Percentiles rank a stretch among this genome's conserved stretches.
Evolutionary conservation across 352 stramenopile species (phyloP).

Genomic region (Blastocystis sp.): DNA sequence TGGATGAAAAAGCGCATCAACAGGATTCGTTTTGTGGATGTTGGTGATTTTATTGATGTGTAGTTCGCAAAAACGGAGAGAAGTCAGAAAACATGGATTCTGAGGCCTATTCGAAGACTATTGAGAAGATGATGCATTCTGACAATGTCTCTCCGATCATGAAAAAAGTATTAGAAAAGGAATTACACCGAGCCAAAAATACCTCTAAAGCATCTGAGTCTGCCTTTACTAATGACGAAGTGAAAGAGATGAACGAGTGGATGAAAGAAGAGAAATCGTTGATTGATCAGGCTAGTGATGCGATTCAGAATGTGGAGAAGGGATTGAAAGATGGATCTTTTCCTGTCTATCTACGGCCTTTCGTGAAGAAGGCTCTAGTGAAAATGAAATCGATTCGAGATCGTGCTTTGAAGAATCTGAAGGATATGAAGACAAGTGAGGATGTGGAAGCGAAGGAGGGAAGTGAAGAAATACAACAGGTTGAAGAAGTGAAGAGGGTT

Average conservation of each 20-base stretch:
- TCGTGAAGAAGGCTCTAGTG: not conserved
- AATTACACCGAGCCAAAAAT: not conserved
- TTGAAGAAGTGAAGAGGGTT: not conserved
- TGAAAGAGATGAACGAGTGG: not conserved
- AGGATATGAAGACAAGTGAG: not conserved
- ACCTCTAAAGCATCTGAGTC: not conserved
- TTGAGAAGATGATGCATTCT: not conserved
- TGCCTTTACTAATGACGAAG: not conserved
- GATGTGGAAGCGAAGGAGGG: not conserved
- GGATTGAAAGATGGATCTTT: slow-evolving; percentile 6
- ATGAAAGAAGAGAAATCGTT: not conserved
- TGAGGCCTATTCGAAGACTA: not conserved
- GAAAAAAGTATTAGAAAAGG: slow-evolving; percentile 33
- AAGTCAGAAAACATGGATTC: not conserved
- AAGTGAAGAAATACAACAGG: not conserved
- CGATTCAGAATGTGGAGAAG: not conserved
- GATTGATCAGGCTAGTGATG: not conserved
- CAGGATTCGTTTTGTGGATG: too few relatives aligned
- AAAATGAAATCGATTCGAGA: not conserved
- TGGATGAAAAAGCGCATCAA: too few relatives aligned
- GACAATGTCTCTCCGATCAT: not conserved
- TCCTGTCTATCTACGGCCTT: not conserved
- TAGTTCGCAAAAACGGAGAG: not conserved
- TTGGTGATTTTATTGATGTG: too few relatives aligned
- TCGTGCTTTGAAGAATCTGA: not conserved